Conservation (phyloP, 805 yeast species). For the Komagataella ulmi region DNA sequence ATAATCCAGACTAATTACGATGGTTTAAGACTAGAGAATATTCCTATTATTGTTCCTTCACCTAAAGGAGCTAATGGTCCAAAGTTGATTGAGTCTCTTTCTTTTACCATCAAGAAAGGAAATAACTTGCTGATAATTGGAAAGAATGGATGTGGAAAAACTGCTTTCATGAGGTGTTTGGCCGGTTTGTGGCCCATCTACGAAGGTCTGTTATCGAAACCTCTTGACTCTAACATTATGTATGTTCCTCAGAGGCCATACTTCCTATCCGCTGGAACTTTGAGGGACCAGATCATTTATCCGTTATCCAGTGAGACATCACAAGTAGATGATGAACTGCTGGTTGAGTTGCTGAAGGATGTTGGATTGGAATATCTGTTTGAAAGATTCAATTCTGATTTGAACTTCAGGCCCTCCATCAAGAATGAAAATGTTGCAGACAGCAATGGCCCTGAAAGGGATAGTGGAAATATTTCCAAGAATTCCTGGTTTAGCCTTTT, state of each 20-base stretch:
- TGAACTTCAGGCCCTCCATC: slow-evolving; percentile 27
- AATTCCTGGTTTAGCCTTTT: slow-evolving; percentile 69
- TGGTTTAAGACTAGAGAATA: slow-evolving; percentile 74
- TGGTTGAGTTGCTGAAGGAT: slow-evolving; percentile 53
- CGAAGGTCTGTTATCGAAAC: slow-evolving; percentile 70
- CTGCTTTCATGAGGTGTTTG: slow-evolving; percentile 69
- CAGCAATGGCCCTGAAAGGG: slow-evolving; percentile 9
- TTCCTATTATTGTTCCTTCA: slow-evolving; percentile 74
- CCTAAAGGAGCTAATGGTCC: slow-evolving; percentile 41
- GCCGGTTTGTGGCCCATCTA: slow-evolving; percentile 92
- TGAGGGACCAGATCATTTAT: slow-evolving; percentile 84
- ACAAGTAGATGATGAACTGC: slow-evolving; percentile 44
- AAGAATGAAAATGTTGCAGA: neutral
- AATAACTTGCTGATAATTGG: slow-evolving; percentile 74
- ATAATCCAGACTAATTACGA: slow-evolving; percentile 65
- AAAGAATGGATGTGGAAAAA: slow-evolving; percentile 82
- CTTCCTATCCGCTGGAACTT: slow-evolving; percentile 61
- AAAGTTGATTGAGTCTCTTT: slow-evolving; percentile 47
- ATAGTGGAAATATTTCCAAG: slow-evolving; percentile 10
- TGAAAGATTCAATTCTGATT: slow-evolving; percentile 41
- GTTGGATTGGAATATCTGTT: slow-evolving; percentile 75
- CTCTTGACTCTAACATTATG: slow-evolving; percentile 51
- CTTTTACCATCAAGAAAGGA: slow-evolving; percentile 46
- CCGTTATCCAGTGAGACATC: slow-evolving; percentile 67
- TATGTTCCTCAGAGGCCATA: slow-evolving; percentile 83